Percentiles rank a stretch among this genome's conserved stretches.
These are phyloP conservation scores for Vitis amurensis DNA, from an alignment of 164 flowering plant genomes.

Conservation along the genomic window DNA sequence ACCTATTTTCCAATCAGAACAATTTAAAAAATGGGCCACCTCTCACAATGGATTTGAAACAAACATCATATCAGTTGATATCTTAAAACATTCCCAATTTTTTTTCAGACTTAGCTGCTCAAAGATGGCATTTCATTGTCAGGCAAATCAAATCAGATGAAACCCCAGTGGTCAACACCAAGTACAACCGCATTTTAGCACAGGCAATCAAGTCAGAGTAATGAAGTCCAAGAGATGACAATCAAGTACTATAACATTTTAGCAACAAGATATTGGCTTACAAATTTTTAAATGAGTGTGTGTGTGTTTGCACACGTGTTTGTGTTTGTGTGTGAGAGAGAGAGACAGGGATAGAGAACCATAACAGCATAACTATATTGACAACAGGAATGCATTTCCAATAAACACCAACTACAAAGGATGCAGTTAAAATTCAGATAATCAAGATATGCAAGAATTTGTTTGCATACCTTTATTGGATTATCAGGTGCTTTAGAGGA, in stretches of 20 bases:
- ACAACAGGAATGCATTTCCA: not conserved
- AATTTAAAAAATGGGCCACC: not conserved
- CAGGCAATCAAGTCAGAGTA: not conserved
- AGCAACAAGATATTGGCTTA: not conserved
- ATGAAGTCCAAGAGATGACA: constrained; percentile 1
- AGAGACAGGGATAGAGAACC: not conserved
- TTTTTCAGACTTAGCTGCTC: not conserved
- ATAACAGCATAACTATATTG: not conserved
- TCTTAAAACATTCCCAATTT: not conserved
- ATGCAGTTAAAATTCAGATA: not conserved
- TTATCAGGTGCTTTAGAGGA: constrained; percentile 96
- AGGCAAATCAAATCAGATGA: no score
- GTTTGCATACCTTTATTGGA: constrained; percentile 74
- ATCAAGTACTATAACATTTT: not conserved
- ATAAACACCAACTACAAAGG: not conserved
- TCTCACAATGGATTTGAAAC: not conserved
- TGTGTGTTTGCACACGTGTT: no score
- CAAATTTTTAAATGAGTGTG: no score
- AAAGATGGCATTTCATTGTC: not conserved
- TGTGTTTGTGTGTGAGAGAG: not conserved
- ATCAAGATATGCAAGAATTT: not conserved
- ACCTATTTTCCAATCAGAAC: not conserved
- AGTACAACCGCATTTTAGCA: no score
- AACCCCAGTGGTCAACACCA: no score
- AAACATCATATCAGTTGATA: not conserved